Percentiles rank a stretch among this genome's conserved stretches.
phyloP scores from a whole-genome alignment of 768 basidiomycete genomes.

The Gyrodon lividus region DNA sequence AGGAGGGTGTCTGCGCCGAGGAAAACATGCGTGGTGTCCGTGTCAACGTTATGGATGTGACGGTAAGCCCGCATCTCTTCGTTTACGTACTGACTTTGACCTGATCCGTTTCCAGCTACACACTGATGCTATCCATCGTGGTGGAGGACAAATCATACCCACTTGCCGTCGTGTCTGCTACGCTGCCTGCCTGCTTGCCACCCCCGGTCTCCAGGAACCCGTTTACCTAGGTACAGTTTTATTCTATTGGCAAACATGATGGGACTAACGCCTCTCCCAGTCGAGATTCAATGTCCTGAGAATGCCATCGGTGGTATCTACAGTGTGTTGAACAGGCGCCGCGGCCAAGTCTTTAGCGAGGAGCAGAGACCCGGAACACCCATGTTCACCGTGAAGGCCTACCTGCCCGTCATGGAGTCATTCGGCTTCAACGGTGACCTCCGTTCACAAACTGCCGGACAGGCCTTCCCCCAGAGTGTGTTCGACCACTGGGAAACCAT shows the following conservation, averaged over 20 bases:
- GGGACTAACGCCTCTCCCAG: slow-evolving; percentile 38
- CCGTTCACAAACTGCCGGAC: slow-evolving; percentile 87
- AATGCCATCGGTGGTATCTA: slow-evolving; percentile 98
- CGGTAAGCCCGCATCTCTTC: slow-evolving; percentile 48
- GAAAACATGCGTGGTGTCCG: slow-evolving; percentile 99
- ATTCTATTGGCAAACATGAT: background rate
- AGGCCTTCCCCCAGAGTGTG: slow-evolving; percentile 97
- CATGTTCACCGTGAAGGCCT: slow-evolving; percentile 99
- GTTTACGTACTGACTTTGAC: background rate
- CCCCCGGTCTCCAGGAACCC: slow-evolving; percentile 92
- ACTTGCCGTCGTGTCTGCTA: slow-evolving; percentile 95
- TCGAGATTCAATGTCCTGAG: slow-evolving; percentile 98
- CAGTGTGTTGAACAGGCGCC: slow-evolving; percentile 89
- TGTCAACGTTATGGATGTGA: slow-evolving; percentile 94
- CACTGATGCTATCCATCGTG: slow-evolving; percentile 98
- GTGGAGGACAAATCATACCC: slow-evolving; percentile 98
- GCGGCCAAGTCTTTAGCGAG: slow-evolving; percentile 97
- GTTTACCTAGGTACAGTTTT: slow-evolving; percentile 76
- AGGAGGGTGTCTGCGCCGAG: slow-evolving; percentile 95
- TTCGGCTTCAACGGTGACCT: slow-evolving; percentile 99
- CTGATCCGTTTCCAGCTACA: slow-evolving; percentile 60
- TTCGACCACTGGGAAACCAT: slow-evolving; percentile 93
- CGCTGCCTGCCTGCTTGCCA: slow-evolving; percentile 90
- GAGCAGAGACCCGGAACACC: slow-evolving; percentile 97
- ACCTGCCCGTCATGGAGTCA: slow-evolving; percentile 87